phyloP scores from a whole-genome alignment of 345 rosid species.

The Geranium rotundifolium region DNA sequence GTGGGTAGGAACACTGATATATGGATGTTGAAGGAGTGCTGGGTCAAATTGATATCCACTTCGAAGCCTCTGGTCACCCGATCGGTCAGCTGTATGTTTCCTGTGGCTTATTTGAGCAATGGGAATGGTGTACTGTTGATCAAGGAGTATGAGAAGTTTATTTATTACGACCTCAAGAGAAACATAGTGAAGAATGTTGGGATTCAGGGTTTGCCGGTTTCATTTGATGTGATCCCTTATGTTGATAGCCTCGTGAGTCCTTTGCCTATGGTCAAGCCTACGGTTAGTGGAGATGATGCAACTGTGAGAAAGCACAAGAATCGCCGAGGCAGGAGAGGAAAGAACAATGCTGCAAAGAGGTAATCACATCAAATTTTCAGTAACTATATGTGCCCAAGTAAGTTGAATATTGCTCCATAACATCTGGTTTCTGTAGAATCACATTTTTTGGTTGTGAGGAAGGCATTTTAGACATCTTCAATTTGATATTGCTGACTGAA shows the following conservation, averaged over 20 bases:
- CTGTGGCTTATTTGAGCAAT: slow-evolving; percentile 31
- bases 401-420: too few relatives aligned
- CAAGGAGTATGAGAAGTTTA: slow-evolving; percentile 27
- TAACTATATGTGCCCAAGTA: too few relatives aligned
- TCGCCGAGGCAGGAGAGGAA: too few relatives aligned
- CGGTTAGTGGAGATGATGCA: background rate
- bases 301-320: slow-evolving; percentile 2
- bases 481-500: too few relatives aligned
- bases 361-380: too few relatives aligned
- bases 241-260: slow-evolving; percentile 40
- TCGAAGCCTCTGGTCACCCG: slow-evolving; percentile 13
- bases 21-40: slow-evolving; percentile 44
- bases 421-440: too few relatives aligned
- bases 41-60: slow-evolving; percentile 33
- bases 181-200: slow-evolving; percentile 20
- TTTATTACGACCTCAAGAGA: slow-evolving; percentile 34
- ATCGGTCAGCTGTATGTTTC: slow-evolving; percentile 24
- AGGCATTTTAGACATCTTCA: too few relatives aligned
- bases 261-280: too few relatives aligned
- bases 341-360: too few relatives aligned
- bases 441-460: too few relatives aligned
- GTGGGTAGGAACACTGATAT: slow-evolving; percentile 25
- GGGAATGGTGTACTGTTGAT: slow-evolving; percentile 32
- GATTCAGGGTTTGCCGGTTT: slow-evolving; percentile 20
- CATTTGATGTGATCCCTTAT: slow-evolving; percentile 23